Base-by-base conservation (phyloP, 1,284 basidiomycete species). In the Puccinia coronata region DNA sequence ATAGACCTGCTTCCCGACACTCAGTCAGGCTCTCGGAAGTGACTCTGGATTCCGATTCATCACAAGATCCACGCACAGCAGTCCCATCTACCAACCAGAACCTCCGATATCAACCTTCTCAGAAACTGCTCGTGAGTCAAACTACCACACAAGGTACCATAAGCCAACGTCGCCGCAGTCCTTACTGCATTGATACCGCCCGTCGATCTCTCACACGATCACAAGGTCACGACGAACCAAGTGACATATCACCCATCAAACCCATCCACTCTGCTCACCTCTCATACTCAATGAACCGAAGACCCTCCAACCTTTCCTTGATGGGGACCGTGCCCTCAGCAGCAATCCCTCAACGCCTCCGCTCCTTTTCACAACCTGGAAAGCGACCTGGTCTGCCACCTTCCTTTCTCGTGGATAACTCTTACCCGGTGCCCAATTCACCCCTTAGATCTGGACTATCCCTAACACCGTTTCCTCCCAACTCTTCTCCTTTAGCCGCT, bases 351-450 rank as follows among this genome's bases (percentile, higher is more conserved):
- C 51, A 72, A 57, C 49, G 77, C 4, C 43, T 80, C 6, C 51
- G 77, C 23, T 65, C 77, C 72, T 63, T 72, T 36, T 80, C 77
- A 20, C 77, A 80, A 61, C 77, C 77, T 41, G 65, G 67, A 41
- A 80, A 80, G 43, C 77, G 77, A 18, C 49, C 53, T 31, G 36
- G 65, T 31, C 23, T 70, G 28, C 67, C 67, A 12, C 61, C 36
- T 20, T 49, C 67, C 23, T 70, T 70, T 23, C 43, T 70, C 23
- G 3, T 31, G 18, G 43, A 49, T 49, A 51, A 51, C 41, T 47
- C 67, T 18, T 25, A 41, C 41, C 67, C 67, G 43, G 43, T 70
- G 14, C 67, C 67, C 25, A 49, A 70, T 31, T 51, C 67, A 25
- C 47, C 47, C 25, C 43, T 70, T 11, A 25, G 23, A n/a, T 20